Base-by-base conservation (phyloP, 768 basidiomycete species). In the Stropharia rugosoannulata region DNA sequence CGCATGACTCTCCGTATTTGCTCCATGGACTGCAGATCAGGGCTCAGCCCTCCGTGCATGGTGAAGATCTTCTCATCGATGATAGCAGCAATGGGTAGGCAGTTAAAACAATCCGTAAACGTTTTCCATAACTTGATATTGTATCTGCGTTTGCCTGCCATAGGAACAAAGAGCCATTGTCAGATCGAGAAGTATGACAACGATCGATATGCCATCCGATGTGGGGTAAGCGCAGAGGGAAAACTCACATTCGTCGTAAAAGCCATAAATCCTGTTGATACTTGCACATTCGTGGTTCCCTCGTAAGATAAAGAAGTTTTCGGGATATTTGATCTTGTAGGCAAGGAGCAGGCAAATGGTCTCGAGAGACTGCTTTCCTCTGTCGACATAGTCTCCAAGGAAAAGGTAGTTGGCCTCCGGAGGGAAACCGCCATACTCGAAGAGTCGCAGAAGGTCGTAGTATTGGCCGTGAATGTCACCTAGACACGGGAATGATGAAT, bases 51-150 rank as follows among this genome's bases (percentile, higher is more conserved):
- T 52, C 96, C 96, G 67, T 98, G 96, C 96, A 98, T 98, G 49
- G 95, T 97, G 74, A 99, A 98, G 70, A 99, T 99, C 80, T 98
- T 99, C 76, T 98, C 96, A 76, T 98, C 96, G 71, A 99, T 98
- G 75, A 99, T 98, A 65, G 96, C 96, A 46, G 96, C 96, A 71
- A 99, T 98, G 37, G 96, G 96, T 62, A 98, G 79, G 72, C 96
- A 98, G 79, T 99, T 99, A 84, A 99, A 99, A 78, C 96, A 98
- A 72, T 99, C 96, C 57, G 96, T 99, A 75, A 99, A 99, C 36
- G 96, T 99, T 83, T 99, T 99, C 96, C 96, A 99, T 70, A 98
- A 82, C 75, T 99, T 99, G 84, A 99, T 99, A 81, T 98, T 99
- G 83, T 98, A 98, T 70, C 96, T 87, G 71, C 96, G 93, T 81